Conservation (phyloP, 2,329 filamentous ascomycete species). For the Fusarium temperatum region DNA sequence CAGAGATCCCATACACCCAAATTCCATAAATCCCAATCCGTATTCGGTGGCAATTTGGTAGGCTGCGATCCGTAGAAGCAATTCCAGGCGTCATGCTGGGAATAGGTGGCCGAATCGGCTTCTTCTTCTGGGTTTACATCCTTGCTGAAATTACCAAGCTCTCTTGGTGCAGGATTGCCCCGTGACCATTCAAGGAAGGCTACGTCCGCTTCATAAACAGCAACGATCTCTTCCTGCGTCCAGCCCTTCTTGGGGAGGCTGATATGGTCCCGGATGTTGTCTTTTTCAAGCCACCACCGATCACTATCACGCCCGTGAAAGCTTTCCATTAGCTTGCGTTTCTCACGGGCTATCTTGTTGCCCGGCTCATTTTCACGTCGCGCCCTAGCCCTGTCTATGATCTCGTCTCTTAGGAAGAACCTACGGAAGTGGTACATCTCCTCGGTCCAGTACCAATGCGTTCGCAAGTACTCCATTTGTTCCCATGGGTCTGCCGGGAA, state of each 20-base stretch:
- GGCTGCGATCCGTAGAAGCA: neutral
- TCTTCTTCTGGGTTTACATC: neutral
- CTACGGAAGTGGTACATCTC: neutral
- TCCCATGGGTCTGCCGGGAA: neutral
- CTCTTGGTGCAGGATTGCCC: neutral
- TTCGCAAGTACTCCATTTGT: neutral
- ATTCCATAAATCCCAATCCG: too few relatives aligned
- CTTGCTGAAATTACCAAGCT: neutral
- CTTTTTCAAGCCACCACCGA: rapidly evolving
- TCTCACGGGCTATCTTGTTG: neutral
- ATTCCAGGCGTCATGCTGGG: neutral
- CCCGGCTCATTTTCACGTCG: neutral
- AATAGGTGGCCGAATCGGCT: neutral
- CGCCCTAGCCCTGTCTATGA: neutral
- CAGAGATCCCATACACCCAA: neutral
- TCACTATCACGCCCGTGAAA: neutral
- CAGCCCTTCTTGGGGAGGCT: neutral
- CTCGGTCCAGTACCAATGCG: rapidly evolving
- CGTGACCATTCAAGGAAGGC: neutral
- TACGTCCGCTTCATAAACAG: neutral
- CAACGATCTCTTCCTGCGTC: neutral
- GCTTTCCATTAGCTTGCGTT: neutral
- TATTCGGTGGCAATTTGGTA: neutral
- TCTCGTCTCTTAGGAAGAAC: neutral
- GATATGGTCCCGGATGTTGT: neutral